These are phyloP conservation scores for Cicer cuneatum DNA, from an alignment of 306 rosid species.

Conservation along the genomic window DNA sequence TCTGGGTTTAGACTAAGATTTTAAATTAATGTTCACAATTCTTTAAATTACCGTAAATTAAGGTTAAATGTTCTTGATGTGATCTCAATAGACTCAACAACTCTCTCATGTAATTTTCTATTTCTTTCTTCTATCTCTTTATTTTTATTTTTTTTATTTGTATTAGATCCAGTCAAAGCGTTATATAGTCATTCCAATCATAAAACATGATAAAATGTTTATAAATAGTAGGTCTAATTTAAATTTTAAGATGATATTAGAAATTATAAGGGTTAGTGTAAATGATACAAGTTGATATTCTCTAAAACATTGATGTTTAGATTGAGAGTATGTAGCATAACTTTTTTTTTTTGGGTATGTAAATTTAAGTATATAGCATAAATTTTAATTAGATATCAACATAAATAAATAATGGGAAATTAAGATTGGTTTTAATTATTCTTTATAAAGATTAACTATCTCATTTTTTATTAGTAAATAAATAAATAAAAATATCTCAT, in stretches of 20 bases:
- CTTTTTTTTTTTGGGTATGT: background rate
- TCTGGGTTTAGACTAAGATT: background rate
- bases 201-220: no score
- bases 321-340: background rate
- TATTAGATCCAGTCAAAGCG: background rate
- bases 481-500: no score
- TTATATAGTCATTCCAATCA: background rate
- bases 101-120: background rate
- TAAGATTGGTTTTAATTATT: no score
- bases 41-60: background rate
- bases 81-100: background rate
- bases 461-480: no score
- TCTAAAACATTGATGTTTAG: background rate
- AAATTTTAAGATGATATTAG: no score
- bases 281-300: background rate
- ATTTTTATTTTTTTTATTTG: background rate
- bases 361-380: no score
- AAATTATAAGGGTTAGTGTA: background rate
- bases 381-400: no score
- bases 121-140: background rate
- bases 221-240: no score
- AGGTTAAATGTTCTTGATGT: background rate
- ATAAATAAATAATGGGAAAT: no score
- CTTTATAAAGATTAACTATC: no score
- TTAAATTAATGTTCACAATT: background rate